Conservation (phyloP, 1,284 basidiomycete genomes). For the Cutaneotrichosporon cavernicola region DNA sequence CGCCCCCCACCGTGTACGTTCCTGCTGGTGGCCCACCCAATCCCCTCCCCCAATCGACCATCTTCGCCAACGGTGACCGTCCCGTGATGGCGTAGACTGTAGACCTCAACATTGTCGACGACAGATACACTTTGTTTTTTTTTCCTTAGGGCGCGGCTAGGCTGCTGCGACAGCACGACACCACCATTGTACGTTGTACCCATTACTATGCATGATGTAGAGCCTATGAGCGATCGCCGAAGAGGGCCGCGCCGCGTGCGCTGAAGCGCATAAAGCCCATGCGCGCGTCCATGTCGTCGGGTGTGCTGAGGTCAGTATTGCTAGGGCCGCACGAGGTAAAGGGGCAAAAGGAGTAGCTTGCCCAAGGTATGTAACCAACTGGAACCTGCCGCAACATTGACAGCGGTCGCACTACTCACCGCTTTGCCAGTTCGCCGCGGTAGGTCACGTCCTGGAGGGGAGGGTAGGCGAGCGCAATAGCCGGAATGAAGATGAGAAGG, state of each 20-base stretch:
- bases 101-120: background rate
- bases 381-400: background rate
- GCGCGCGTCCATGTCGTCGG: conserved; percentile 43
- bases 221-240: conserved; percentile 31
- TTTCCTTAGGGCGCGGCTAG: background rate
- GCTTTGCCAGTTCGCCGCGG: conserved; percentile 47
- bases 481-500: conserved; percentile 45
- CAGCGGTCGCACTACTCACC: conserved; percentile 32
- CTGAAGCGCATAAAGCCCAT: conserved; percentile 42
- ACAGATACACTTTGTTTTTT: background rate
- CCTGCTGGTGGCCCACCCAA: background rate
- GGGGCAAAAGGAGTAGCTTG: background rate
- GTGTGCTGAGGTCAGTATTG: conserved; percentile 27
- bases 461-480: conserved; percentile 37
- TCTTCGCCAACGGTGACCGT: background rate
- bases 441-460: conserved; percentile 49
- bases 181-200: conserved; percentile 13
- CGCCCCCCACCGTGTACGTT: background rate
- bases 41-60: background rate
- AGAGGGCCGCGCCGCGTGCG: conserved; percentile 37
- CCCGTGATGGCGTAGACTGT: background rate
- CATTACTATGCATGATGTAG: conserved; percentile 1
- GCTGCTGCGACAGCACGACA: background rate
- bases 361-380: background rate
- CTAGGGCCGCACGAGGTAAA: background rate